phyloP scores from a whole-genome alignment of 2,329 filamentous ascomycete species.

The Venturia carpophila region DNA sequence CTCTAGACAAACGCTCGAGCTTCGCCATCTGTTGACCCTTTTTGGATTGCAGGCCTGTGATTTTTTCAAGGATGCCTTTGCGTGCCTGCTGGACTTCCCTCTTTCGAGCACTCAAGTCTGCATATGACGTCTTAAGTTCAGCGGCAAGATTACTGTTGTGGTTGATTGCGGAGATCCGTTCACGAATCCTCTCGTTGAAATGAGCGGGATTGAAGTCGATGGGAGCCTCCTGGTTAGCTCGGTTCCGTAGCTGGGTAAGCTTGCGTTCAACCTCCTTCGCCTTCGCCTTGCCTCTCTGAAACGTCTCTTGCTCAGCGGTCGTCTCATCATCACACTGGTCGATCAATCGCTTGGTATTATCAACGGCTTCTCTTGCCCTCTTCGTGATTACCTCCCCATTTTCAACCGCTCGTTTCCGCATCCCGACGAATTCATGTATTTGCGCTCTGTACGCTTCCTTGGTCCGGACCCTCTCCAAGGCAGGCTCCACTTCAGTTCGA shows the following conservation, averaged over 20 bases:
- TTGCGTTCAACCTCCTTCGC: not conserved
- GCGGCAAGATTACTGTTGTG: slow-evolving; percentile 31
- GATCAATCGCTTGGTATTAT: slow-evolving; percentile 22
- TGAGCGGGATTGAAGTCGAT: slow-evolving; percentile 54
- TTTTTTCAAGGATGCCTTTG: slow-evolving; percentile 22
- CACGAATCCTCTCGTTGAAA: slow-evolving; percentile 65
- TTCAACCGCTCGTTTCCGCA: slow-evolving; percentile 36
- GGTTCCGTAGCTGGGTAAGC: not conserved
- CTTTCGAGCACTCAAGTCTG: slow-evolving; percentile 37
- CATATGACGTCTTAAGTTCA: slow-evolving; percentile 32
- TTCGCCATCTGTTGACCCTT: slow-evolving; percentile 64
- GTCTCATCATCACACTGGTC: slow-evolving; percentile 38
- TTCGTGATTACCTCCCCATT: slow-evolving; percentile 39
- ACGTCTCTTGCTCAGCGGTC: slow-evolving; percentile 22
- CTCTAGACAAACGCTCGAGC: slow-evolving; percentile 52
- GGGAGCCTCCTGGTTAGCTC: not conserved
- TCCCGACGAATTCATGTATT: slow-evolving; percentile 43
- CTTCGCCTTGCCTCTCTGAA: not conserved
- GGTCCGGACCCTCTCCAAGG: slow-evolving; percentile 56
- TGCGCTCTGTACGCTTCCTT: slow-evolving; percentile 60
- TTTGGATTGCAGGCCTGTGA: slow-evolving; percentile 60
- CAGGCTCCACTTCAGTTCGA: slow-evolving; percentile 56
- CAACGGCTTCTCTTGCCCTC: slow-evolving; percentile 30
- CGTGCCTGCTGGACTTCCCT: slow-evolving; percentile 25
- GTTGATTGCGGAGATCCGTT: slow-evolving; percentile 26